Evolutionary conservation across 768 basidiomycete genomes (phyloP).

Genomic region (Suillus cothurnatus): DNA sequence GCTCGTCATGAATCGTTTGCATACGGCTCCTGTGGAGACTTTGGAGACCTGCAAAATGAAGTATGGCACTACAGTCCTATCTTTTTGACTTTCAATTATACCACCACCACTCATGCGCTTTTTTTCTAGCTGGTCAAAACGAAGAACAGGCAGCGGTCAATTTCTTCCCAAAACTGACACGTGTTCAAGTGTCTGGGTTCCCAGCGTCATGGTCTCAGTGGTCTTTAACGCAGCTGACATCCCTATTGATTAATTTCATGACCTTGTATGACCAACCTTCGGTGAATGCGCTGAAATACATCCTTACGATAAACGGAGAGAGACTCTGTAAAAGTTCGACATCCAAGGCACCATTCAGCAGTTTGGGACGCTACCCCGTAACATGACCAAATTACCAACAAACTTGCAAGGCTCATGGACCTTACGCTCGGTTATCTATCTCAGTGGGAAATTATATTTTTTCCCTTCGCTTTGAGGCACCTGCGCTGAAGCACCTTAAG

Average conservation of each 20-base stretch:
- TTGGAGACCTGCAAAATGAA: slow-evolving; percentile 12
- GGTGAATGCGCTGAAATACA: background rate
- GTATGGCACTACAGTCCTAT: background rate
- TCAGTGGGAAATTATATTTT: slow-evolving; percentile 9
- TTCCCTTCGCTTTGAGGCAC: background rate
- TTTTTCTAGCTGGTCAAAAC: background rate
- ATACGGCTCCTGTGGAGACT: slow-evolving; percentile 3
- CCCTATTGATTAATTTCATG: slow-evolving; percentile 11
- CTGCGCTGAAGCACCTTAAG: slow-evolving; percentile 11
- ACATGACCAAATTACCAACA: background rate
- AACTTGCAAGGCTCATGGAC: slow-evolving; percentile 6
- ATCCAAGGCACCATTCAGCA: slow-evolving; percentile 10
- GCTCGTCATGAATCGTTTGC: background rate
- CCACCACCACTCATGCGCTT: background rate
- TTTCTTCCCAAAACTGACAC: slow-evolving; percentile 3
- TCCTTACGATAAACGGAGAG: background rate
- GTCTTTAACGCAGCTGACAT: slow-evolving; percentile 11
- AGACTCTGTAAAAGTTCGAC: slow-evolving; percentile 11
- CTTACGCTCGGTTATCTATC: slow-evolving; percentile 9
- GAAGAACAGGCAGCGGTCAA: too few relatives aligned
- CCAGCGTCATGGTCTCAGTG: slow-evolving; percentile 9
- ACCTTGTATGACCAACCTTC: background rate
- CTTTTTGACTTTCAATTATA: background rate
- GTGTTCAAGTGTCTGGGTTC: slow-evolving; percentile 1
- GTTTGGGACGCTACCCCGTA: background rate